Evolutionary conservation across 2,329 filamentous ascomycete genomes (phyloP).

Genomic region (Botrytis fragariae): DNA sequence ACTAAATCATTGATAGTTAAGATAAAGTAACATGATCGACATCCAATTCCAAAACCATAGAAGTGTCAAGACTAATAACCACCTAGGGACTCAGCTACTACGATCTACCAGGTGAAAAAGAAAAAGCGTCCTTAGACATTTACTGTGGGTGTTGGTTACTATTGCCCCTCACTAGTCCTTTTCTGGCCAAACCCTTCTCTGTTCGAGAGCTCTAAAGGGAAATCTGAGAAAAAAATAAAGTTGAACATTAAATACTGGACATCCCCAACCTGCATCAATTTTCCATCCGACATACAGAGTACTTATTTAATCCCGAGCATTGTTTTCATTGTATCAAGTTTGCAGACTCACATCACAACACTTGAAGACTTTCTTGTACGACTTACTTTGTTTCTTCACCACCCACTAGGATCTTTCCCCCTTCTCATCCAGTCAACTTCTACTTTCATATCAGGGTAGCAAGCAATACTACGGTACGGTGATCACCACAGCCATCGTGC

Average conservation of each 20-base stretch:
- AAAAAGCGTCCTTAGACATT: background rate
- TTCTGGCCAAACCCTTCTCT: slow-evolving; percentile 11
- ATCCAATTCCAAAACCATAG: background rate
- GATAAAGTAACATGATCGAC: background rate
- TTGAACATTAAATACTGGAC: background rate
- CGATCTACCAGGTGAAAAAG: background rate
- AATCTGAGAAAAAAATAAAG: background rate
- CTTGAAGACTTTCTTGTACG: background rate
- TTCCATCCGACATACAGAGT: background rate
- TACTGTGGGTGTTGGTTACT: background rate
- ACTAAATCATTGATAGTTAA: background rate
- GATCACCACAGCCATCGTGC: slow-evolving; percentile 4
- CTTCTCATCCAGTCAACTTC: background rate
- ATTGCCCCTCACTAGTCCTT: slow-evolving; percentile 25
- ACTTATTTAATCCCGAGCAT: background rate
- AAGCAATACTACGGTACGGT: background rate
- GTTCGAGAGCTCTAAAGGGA: background rate
- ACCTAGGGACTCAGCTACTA: background rate
- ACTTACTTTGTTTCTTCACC: background rate
- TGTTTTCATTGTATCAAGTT: background rate
- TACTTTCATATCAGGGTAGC: background rate
- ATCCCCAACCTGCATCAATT: background rate
- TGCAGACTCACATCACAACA: background rate
- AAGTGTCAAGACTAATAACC: background rate
- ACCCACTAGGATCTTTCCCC: background rate